Base-by-base conservation (phyloP, 225 moss, liverwort and hornwort species). In the Physcomitrium patens region DNA sequence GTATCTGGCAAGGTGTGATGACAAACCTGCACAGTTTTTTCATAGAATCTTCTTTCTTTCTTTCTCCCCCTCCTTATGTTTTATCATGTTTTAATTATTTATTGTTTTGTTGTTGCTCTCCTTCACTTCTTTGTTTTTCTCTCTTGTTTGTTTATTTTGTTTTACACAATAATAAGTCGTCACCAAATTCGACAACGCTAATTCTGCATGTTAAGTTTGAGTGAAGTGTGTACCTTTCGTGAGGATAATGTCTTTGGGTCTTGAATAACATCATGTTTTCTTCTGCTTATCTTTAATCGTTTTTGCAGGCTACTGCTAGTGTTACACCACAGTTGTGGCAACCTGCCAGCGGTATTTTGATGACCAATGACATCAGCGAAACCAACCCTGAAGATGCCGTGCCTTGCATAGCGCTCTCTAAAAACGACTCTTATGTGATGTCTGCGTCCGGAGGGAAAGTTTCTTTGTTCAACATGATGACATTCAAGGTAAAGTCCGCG, bases 401-500 rank as follows among this genome's bases (percentile, higher is more conserved):
- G 8, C 95, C 91, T 58, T 96, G 91, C 81, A 89, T 93, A 57
- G 95, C 95, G 5, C 78, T 96, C 43, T 93, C 93, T 2, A 96
- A 93, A 69, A 96, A 96, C 63, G 93, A 96, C 60, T 93, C 95
- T 13, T 96, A 96, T 63, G 91, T 93, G 28, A 91, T 93, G 91
- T 96, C 95, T 64, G 90, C 91, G 13, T 93, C 93, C 5, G 95
- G 95, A 31, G 91, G 91, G 68, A 96, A 91, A 71, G 95, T 96
- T 42, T 96, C 95, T 14, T 71, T 96, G 75, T 93, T 96, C 77
- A 96, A 96, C 75, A 89, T 90, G 87, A 87, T 91, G 90, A 96
- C 93, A 24, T 96, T 96, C 79, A 96, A 91, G 93, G 95, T 96
- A 62, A 51, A 48, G 45, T 7, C 53, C 15, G 24, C 16, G 48